Evolutionary conservation across 2,329 filamentous ascomycete genomes (phyloP).

Genomic region (Aspergillus alliaceus): DNA sequence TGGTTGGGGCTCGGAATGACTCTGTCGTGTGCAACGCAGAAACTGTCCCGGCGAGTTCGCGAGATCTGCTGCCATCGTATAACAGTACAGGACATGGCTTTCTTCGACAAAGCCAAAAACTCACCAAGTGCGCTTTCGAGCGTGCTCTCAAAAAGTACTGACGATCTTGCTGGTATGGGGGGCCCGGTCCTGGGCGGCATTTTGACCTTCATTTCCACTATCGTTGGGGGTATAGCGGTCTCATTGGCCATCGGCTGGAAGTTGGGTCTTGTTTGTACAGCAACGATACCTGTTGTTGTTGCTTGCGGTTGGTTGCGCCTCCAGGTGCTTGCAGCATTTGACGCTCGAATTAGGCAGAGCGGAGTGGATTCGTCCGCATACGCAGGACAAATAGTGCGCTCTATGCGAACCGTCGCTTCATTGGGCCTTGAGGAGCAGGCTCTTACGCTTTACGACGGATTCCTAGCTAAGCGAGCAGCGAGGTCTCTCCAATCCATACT

Average conservation of each 20-base stretch:
- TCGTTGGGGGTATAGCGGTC: constrained; percentile 1
- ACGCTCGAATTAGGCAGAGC: background rate
- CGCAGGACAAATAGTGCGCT: background rate
- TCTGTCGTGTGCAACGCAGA: background rate
- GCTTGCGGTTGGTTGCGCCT: constrained; percentile 5
- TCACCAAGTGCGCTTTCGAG: background rate
- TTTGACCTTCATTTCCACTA: constrained; percentile 5
- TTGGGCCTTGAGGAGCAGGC: background rate
- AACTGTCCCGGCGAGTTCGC: background rate
- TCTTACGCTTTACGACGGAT: background rate
- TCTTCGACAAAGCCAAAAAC: constrained; percentile 3
- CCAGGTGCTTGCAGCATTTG: background rate
- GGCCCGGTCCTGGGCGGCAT: constrained; percentile 4
- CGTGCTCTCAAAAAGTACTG: background rate
- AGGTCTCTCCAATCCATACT: background rate
- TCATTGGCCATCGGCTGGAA: constrained; percentile 10
- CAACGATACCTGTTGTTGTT: constrained; percentile 5
- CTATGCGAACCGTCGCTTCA: constrained; percentile 1
- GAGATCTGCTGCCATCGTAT: background rate
- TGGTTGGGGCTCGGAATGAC: background rate
- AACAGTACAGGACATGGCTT: background rate
- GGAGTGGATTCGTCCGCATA: background rate
- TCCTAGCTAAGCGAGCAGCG: background rate
- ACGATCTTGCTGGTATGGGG: constrained; percentile 1
- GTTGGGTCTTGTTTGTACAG: constrained; percentile 6